A percentile compares a stretch with the other conserved stretches of the same genome.
Conservation (phyloP, 208 protist species). For the Phytomonas serpens region DNA sequence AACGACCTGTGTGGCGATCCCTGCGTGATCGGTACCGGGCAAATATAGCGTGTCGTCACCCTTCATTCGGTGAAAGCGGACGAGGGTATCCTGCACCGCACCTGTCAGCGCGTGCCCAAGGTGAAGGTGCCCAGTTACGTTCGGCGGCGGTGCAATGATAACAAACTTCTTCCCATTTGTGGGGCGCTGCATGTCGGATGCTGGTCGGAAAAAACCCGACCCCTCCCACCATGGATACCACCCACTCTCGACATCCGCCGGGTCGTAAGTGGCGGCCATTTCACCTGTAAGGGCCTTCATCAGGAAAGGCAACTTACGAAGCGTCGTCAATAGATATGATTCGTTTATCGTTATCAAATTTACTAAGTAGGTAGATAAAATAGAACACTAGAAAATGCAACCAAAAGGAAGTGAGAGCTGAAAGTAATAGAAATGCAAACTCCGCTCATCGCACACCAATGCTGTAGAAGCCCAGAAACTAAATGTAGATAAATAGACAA, state of each 20-base stretch:
- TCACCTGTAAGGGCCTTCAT: slow-evolving; percentile 75
- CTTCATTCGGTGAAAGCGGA: slow-evolving; percentile 95
- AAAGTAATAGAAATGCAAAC: not conserved
- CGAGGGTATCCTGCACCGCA: slow-evolving; percentile 94
- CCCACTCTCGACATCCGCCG: slow-evolving; percentile 90
- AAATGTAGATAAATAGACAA: not conserved
- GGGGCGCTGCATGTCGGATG: slow-evolving; percentile 54
- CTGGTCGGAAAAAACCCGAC: slow-evolving; percentile 93
- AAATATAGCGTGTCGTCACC: slow-evolving; percentile 97
- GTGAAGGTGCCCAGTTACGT: slow-evolving; percentile 99
- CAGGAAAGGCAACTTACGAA: slow-evolving; percentile 38
- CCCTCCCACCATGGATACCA: slow-evolving; percentile 99
- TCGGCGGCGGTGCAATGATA: slow-evolving; percentile 99
- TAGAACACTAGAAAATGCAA: not conserved
- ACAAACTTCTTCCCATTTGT: slow-evolving; percentile 85
- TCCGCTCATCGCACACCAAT: not conserved
- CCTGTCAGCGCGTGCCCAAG: slow-evolving; percentile 99
- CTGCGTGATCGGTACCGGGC: slow-evolving; percentile 99
- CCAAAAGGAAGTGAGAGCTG: not conserved
- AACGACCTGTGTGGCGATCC: slow-evolving; percentile 98
- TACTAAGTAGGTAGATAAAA: slow-evolving; percentile 5
- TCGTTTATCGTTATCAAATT: not conserved
- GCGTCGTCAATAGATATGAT: slow-evolving; percentile 22
- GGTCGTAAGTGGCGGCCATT: slow-evolving; percentile 91
- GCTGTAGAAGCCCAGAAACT: not conserved